Evolutionary conservation across 768 basidiomycete genomes (phyloP).

Genomic region (Podaxis rugospora): DNA sequence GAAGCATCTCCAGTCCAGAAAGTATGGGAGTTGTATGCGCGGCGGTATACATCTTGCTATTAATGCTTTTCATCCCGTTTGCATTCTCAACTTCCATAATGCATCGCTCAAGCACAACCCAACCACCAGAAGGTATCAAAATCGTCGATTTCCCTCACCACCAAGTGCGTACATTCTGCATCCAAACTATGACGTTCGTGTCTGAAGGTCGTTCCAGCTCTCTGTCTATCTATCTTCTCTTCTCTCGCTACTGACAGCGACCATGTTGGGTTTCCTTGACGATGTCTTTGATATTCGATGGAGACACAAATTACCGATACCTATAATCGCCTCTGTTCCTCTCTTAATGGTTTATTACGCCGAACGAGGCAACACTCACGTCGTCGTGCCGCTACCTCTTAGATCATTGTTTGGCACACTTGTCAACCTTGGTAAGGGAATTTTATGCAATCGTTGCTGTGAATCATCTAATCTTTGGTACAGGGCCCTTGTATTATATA

Average conservation of each 20-base stretch:
- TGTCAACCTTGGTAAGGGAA: slow-evolving; percentile 76
- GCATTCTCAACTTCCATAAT: slow-evolving; percentile 77
- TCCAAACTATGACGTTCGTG: not conserved
- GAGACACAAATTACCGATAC: slow-evolving; percentile 97
- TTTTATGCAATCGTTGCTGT: not conserved
- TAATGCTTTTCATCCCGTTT: slow-evolving; percentile 94
- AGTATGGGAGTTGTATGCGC: slow-evolving; percentile 91
- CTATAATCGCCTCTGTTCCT: slow-evolving; percentile 92
- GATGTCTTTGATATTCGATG: slow-evolving; percentile 98
- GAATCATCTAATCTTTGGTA: not conserved
- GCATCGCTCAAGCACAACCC: slow-evolving; percentile 36
- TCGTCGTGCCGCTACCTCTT: slow-evolving; percentile 86
- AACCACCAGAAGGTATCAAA: slow-evolving; percentile 55
- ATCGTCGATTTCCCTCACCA: slow-evolving; percentile 74
- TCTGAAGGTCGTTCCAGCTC: slow-evolving; percentile 42
- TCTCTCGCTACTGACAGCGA: slow-evolving; percentile 88
- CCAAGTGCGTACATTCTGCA: slow-evolving; percentile 45
- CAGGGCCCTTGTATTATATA: slow-evolving; percentile 91
- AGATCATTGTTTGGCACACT: slow-evolving; percentile 70
- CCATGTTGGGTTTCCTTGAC: slow-evolving; percentile 92
- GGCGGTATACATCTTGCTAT: slow-evolving; percentile 76
- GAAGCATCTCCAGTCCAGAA: slow-evolving; percentile 65
- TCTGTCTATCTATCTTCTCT: slow-evolving; percentile 91
- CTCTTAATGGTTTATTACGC: slow-evolving; percentile 96
- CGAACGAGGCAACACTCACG: slow-evolving; percentile 87